A percentile compares a stretch with the other conserved stretches of the same genome.
Evolutionary conservation across 306 rosid species (phyloP).

Genomic region (Ochetophila trinervis): DNA sequence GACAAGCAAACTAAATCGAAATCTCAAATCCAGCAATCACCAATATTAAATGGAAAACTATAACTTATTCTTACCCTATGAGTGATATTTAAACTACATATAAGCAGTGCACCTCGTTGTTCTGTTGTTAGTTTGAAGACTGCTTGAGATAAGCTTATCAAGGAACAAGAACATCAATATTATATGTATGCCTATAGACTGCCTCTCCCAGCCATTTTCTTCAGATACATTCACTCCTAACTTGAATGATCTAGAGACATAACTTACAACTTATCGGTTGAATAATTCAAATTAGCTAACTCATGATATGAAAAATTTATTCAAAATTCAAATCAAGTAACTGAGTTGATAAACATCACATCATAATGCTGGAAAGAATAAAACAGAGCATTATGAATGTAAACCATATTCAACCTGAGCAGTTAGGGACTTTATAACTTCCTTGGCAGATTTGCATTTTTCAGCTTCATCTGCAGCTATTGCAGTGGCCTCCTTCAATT

Average conservation of each 20-base stretch:
- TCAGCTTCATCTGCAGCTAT: slow-evolving; percentile 84
- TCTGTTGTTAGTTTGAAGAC: too few relatives aligned
- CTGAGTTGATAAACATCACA: slow-evolving; percentile 1
- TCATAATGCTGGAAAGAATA: slow-evolving; percentile 3
- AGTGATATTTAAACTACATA: too few relatives aligned
- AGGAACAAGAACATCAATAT: not conserved
- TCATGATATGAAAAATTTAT: not conserved
- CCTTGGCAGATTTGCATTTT: slow-evolving; percentile 90
- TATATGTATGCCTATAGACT: not conserved
- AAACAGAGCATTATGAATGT: slow-evolving; percentile 7
- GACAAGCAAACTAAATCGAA: too few relatives aligned
- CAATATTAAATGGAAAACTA: too few relatives aligned
- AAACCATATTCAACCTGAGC: slow-evolving; percentile 63
- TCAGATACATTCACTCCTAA: not conserved
- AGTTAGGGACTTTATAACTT: slow-evolving; percentile 78
- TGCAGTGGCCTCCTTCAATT: slow-evolving; percentile 69
- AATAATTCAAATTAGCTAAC: not conserved
- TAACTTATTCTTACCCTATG: too few relatives aligned
- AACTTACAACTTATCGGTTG: not conserved
- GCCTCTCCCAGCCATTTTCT: not conserved
- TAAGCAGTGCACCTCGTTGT: too few relatives aligned
- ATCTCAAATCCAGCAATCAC: too few relatives aligned
- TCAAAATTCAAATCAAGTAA: not conserved
- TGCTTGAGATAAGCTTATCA: too few relatives aligned
- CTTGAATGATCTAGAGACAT: not conserved